Percentiles rank a stretch among this genome's conserved stretches.
These are phyloP conservation scores for Medicago arabica DNA, from an alignment of 306 rosid genomes.

Conservation along the genomic window DNA sequence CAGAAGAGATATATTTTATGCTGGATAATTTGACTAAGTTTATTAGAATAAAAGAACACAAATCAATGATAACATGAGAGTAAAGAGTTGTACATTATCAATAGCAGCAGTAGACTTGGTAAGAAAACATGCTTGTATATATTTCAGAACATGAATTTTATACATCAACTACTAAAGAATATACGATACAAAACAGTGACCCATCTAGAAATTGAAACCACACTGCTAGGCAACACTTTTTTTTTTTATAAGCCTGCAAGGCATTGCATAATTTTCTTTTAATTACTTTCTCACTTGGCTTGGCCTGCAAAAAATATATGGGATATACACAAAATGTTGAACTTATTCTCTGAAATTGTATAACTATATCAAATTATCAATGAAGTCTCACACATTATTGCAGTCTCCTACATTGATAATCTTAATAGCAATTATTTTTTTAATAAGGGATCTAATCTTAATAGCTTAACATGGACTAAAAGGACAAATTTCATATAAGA, in stretches of 20 bases:
- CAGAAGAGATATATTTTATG: conserved; percentile 49
- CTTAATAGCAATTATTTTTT: too few species aligned
- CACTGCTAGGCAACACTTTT: neutral
- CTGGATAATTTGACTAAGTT: conserved; percentile 6
- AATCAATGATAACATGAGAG: neutral
- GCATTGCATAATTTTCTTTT: too few species aligned
- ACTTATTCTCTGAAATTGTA: too few species aligned
- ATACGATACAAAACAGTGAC: neutral
- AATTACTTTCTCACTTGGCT: too few species aligned
- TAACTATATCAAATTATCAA: too few species aligned
- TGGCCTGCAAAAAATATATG: neutral
- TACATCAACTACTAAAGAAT: neutral
- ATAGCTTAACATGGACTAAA: too few species aligned
- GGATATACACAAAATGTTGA: too few species aligned
- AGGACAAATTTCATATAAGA: too few species aligned
- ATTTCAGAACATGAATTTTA: neutral
- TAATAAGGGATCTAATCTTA: too few species aligned
- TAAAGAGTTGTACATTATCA: neutral
- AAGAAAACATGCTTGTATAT: neutral
- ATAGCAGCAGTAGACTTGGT: neutral
- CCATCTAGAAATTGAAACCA: neutral
- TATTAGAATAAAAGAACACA: neutral
- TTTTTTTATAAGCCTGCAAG: too few species aligned
- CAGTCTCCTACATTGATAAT: too few species aligned
- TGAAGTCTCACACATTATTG: too few species aligned